A percentile compares a stretch with the other conserved stretches of the same genome.
Conservation (phyloP, 1,284 basidiomycete genomes). For the Fistulinella staudtii region DNA sequence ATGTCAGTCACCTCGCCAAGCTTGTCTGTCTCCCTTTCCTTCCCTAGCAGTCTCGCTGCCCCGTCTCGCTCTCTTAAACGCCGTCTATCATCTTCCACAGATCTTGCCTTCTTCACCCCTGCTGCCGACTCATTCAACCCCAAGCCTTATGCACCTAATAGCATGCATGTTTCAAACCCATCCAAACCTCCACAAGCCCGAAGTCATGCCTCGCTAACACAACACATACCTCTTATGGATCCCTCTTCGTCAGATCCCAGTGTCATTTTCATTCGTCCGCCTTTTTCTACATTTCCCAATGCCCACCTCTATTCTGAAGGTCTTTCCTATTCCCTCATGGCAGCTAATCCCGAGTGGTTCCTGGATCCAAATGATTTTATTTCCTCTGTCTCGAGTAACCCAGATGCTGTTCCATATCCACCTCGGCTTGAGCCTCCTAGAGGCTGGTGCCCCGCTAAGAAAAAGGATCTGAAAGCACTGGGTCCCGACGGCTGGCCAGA, state of each 20-base stretch:
- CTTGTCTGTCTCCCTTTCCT: slow-evolving; percentile 23
- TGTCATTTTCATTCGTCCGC: slow-evolving; percentile 65
- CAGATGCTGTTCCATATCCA: slow-evolving; percentile 60
- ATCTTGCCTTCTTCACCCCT: slow-evolving; percentile 55
- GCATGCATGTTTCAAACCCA: slow-evolving; percentile 13
- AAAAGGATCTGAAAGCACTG: slow-evolving; percentile 64
- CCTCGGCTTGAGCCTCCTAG: slow-evolving; percentile 70
- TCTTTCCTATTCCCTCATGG: slow-evolving; percentile 63
- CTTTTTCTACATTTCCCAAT: slow-evolving; percentile 61
- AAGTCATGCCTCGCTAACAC: slow-evolving; percentile 36
- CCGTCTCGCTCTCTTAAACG: slow-evolving; percentile 44
- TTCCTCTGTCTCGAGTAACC: slow-evolving; percentile 43
- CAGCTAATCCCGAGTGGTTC: slow-evolving; percentile 73
- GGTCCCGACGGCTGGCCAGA: slow-evolving; percentile 67
- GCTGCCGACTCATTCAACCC: slow-evolving; percentile 58
- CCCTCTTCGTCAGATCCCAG: slow-evolving; percentile 58
- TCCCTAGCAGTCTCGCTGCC: slow-evolving; percentile 13
- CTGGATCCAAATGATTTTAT: slow-evolving; percentile 64
- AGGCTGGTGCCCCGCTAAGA: slow-evolving; percentile 77
- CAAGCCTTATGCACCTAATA: slow-evolving; percentile 49
- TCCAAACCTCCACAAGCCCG: slow-evolving; percentile 26
- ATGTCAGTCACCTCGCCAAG: slow-evolving; percentile 33
- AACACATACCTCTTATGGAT: slow-evolving; percentile 58
- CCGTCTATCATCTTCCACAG: slow-evolving; percentile 40
- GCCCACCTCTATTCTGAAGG: slow-evolving; percentile 59